phyloP scores from a whole-genome alignment of 208 protist genomes.

The Leishmania tarentolae region DNA sequence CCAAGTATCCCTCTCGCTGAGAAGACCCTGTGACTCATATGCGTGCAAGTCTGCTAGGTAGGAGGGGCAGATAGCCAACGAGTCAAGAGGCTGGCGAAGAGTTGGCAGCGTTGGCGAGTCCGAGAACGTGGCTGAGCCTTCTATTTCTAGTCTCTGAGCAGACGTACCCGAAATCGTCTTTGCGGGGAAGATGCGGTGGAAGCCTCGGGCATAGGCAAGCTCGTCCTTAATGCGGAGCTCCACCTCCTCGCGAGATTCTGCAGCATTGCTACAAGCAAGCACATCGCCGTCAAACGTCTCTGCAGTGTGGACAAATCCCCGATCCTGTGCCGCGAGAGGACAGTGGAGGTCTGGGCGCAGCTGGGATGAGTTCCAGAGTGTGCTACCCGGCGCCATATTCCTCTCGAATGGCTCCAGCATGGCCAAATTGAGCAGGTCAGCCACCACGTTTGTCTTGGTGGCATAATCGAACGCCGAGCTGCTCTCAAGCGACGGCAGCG shows the following conservation, averaged over 20 bases:
- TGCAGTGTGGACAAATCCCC: conserved; percentile 6
- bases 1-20: conserved; percentile 22
- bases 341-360: conserved; percentile 9
- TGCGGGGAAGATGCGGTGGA: conserved; percentile 81
- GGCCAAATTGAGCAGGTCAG: conserved; percentile 87
- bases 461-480: conserved; percentile 87
- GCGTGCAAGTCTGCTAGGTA: conserved; percentile 24
- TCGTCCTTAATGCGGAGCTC: conserved; percentile 64
- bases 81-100: conserved; percentile 15
- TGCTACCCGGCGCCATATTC: conserved; percentile 2
- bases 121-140: neutral
- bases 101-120: neutral
- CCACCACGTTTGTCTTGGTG: conserved; percentile 86
- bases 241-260: conserved; percentile 40
- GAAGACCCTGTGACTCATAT: conserved; percentile 4
- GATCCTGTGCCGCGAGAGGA: conserved; percentile 1
- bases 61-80: neutral
- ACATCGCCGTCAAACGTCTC: neutral
- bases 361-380: conserved; percentile 17
- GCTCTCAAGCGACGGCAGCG: conserved; percentile 89
- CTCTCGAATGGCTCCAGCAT: conserved; percentile 84
- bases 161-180: neutral
- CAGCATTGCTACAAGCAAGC: neutral
- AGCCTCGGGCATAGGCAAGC: conserved; percentile 65
- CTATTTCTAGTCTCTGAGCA: neutral